phyloP scores from a whole-genome alignment of 1,139 yeast species.

The Zygotorulaspora mrakii region DNA sequence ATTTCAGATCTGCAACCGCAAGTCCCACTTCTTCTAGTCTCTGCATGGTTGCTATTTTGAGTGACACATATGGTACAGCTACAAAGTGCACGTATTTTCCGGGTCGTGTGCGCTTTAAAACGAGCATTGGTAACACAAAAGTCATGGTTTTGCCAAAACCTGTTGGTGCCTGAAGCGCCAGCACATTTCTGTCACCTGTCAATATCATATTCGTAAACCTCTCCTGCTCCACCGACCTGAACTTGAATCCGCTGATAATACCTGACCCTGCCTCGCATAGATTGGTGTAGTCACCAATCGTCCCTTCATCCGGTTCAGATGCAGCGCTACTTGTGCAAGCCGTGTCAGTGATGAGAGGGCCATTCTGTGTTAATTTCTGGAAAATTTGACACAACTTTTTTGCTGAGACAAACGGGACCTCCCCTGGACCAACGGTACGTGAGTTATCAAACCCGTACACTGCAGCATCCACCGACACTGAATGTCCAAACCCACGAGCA shows the following conservation, averaged over 20 bases:
- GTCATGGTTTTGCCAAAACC: slow-evolving; percentile 1
- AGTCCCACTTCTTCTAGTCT: slow-evolving; percentile 1
- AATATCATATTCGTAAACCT: background rate
- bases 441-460: slow-evolving; percentile 1
- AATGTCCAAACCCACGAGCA: slow-evolving; percentile 2
- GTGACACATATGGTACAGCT: slow-evolving; percentile 4
- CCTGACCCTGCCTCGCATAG: background rate
- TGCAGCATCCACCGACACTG: background rate
- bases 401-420: slow-evolving; percentile 1
- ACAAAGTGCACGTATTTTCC: slow-evolving; percentile 2
- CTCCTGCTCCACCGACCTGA: slow-evolving; percentile 1
- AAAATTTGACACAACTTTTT: slow-evolving; percentile 3
- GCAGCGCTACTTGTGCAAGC: background rate
- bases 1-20: background rate
- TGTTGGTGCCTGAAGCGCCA: slow-evolving; percentile 2
- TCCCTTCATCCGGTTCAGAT: background rate
- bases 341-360: background rate
- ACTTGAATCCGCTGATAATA: background rate
- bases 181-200: background rate
- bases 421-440: slow-evolving; percentile 2
- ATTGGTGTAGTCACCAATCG: slow-evolving; percentile 1
- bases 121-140: slow-evolving; percentile 1
- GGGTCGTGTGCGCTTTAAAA: slow-evolving; percentile 1
- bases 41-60: slow-evolving; percentile 3
- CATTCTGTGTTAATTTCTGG: background rate